Evolutionary conservation across 2,329 filamentous ascomycete species (phyloP).

Genomic region (Neofusicoccum umdonicola): DNA sequence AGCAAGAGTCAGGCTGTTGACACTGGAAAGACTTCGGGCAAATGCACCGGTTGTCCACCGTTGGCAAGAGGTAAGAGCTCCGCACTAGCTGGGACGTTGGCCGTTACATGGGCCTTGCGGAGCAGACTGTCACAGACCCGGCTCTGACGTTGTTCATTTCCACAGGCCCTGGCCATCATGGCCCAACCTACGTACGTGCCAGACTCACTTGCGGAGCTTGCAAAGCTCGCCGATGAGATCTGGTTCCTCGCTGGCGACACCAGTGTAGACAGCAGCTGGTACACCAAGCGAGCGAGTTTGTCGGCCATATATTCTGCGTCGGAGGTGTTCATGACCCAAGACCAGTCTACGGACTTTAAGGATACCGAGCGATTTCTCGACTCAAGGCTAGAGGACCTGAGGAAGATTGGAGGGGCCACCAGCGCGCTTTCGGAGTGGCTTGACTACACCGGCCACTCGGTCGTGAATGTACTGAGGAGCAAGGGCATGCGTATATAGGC

Average conservation of each 20-base stretch:
- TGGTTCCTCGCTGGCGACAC: conserved; percentile 81
- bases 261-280: conserved; percentile 84
- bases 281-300: conserved; percentile 66
- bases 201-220: conserved; percentile 73
- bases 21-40: conserved; percentile 72
- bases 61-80: conserved; percentile 75
- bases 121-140: not conserved
- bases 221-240: conserved; percentile 84
- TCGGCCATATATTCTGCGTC: conserved; percentile 66
- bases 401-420: conserved; percentile 60
- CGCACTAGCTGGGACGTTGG: not conserved
- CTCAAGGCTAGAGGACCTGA: conserved; percentile 69
- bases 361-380: conserved; percentile 81
- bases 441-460: conserved; percentile 75
- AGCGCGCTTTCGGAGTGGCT: conserved; percentile 70
- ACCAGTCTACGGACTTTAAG: conserved; percentile 67
- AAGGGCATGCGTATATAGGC: conserved; percentile 75
- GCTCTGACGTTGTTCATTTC: conserved; percentile 19
- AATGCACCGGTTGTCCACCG: conserved; percentile 71
- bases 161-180: conserved; percentile 83
- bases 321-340: conserved; percentile 93
- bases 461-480: conserved; percentile 80
- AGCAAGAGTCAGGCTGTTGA: conserved; percentile 66
- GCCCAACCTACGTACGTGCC: conserved; percentile 77
- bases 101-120: not conserved